phyloP scores from a whole-genome alignment of 164 flowering plant species.

The Sedum album region DNA sequence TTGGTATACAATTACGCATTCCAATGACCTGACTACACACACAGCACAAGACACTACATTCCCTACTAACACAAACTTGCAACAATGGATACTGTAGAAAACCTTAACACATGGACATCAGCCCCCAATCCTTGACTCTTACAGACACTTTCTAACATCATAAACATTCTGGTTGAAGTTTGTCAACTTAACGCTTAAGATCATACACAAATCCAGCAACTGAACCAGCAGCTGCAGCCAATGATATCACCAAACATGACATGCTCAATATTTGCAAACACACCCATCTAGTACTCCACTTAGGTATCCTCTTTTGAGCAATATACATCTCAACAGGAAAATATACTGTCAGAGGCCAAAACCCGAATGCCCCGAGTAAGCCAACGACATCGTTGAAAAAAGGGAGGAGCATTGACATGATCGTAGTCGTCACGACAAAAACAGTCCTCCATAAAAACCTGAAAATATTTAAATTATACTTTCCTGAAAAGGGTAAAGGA shows the following conservation, averaged over 20 bases:
- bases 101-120: too few relatives aligned
- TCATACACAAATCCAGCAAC: slow-evolving; percentile 41
- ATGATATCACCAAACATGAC: slow-evolving; percentile 40
- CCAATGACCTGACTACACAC: slow-evolving; percentile 1
- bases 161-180: background rate
- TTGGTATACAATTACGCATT: background rate
- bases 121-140: background rate
- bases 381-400: slow-evolving; percentile 63
- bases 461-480: slow-evolving; percentile 35
- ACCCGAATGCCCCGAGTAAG: slow-evolving; percentile 50
- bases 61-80: background rate
- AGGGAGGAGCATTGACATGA: slow-evolving; percentile 55
- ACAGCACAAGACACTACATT: background rate
- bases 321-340: slow-evolving; percentile 66
- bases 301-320: slow-evolving; percentile 42
- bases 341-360: slow-evolving; percentile 64
- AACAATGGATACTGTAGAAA: background rate
- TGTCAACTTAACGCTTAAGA: slow-evolving; percentile 27
- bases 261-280: slow-evolving; percentile 45
- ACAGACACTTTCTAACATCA: background rate
- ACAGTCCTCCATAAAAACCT: slow-evolving; percentile 38
- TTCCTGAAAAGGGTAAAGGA: slow-evolving; percentile 24
- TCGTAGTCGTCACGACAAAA: slow-evolving; percentile 42
- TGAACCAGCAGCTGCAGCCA: slow-evolving; percentile 46
- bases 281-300: slow-evolving; percentile 51